Evolutionary conservation across 73 alveolate genomes (phyloP), one percentile per base, ranked within the genome.

Genomic region (Paramecium tetraurelia): DNA sequence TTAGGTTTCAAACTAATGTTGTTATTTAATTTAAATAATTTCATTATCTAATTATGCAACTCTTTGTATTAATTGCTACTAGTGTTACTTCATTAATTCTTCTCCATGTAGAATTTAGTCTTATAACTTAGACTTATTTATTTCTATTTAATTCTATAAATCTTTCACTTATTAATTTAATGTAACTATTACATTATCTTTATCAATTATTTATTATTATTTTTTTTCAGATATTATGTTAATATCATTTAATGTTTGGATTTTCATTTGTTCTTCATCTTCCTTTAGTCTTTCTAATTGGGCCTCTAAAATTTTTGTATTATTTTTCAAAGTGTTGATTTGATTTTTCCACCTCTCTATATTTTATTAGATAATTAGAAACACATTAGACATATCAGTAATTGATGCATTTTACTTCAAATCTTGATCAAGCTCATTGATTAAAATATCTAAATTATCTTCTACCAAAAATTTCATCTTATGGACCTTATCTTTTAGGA

Each of bases 391-490:
- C 24, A 63, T 33, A 63, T 63, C 84, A 11, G 50, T 63, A 1
- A 63, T 63, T 27, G 31, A 27, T 3, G 84, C 84, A 3, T 63
- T 31, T 27, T 27, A 5, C 12, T 63, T 63, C 10, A 63, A 63
- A 41, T 63, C 84, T 27, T 63, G 24, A 63, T 63, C 84, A 27
- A 63, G 46, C 24, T 63, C 84, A 8, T 63, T 63, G 3, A 63
- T 63, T 12, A 63, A 14, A 31, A 63, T 63, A 72, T 72, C 86
- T 33, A 72, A 40, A 72, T 72, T 72, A n/a, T 72, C 86, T 36
- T 72, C 86, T 12, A 72, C 59, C 68, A 36, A 33, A 72, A 72
- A 72, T 72, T 40, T 72, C 29, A 72, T 33, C 11, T 36, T 1
- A n/a, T 72, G 86, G 86, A 72, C 57, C 46, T 43, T 72, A 16